Percentiles rank a stretch among this genome's conserved stretches.
Conservation (phyloP, 495 filamentous ascomycete species). For the Apiosordaria backusii region DNA sequence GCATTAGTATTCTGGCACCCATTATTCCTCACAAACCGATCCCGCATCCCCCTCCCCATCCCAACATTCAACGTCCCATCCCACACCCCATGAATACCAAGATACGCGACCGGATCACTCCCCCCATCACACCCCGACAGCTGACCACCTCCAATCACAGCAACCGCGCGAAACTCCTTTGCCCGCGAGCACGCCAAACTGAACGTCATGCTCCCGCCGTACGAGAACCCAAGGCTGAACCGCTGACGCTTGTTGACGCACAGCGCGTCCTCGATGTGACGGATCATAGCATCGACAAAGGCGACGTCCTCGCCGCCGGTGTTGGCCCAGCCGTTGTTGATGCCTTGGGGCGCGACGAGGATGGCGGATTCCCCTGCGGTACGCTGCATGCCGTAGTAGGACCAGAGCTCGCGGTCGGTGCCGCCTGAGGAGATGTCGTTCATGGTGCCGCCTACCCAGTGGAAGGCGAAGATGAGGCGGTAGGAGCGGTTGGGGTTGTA, state of each 20-base stretch:
- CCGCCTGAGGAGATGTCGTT: constrained; percentile 31
- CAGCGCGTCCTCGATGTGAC: constrained; percentile 33
- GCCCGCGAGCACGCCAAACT: constrained; percentile 39
- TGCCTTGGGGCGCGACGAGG: constrained; percentile 43
- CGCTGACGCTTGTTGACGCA: constrained; percentile 40
- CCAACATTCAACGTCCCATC: constrained; percentile 37
- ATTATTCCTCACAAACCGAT: constrained; percentile 39
- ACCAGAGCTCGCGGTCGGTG: constrained; percentile 26
- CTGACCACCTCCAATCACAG: constrained; percentile 35
- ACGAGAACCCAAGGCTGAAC: constrained; percentile 45
- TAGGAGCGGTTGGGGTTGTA: constrained; percentile 43
- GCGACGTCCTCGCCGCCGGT: constrained; percentile 38
- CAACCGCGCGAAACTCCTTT: constrained; percentile 39
- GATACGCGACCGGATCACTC: constrained; percentile 41
- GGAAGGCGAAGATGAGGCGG: constrained; percentile 41
- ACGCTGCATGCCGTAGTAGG: constrained; percentile 40
- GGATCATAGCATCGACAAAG: constrained; percentile 37
- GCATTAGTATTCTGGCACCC: constrained; percentile 29
- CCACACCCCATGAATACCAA: constrained; percentile 38
- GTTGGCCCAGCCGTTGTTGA: constrained; percentile 45
- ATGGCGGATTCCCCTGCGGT: constrained; percentile 39
- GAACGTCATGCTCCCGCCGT: constrained; percentile 44
- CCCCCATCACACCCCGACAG: constrained; percentile 41
- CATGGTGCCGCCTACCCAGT: constrained; percentile 37
- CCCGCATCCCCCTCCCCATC: constrained; percentile 31